phyloP scores from a whole-genome alignment of 2,329 filamentous ascomycete genomes.

The Diaporthe vexans region DNA sequence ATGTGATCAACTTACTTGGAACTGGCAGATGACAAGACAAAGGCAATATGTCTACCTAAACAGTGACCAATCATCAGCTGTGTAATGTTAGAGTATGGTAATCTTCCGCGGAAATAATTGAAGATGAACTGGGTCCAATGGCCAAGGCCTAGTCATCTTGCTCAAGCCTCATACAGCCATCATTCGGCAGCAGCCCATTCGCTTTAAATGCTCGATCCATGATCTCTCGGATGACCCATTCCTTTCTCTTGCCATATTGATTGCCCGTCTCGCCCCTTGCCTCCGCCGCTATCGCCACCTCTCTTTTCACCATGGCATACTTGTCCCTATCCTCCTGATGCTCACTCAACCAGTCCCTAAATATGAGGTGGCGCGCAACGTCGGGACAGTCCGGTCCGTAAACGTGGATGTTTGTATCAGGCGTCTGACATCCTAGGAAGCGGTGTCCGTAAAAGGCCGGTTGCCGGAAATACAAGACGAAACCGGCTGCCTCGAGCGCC shows the following conservation, averaged over 20 bases:
- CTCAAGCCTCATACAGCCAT: too few species aligned
- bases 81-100: too few species aligned
- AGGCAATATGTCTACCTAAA: too few species aligned
- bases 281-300: slow-evolving; percentile 39
- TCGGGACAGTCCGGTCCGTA: slow-evolving; percentile 60
- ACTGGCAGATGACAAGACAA: not conserved
- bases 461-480: slow-evolving; percentile 62
- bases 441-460: slow-evolving; percentile 63
- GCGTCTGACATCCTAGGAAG: slow-evolving; percentile 56
- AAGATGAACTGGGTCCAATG: too few species aligned
- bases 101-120: too few species aligned
- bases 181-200: slow-evolving; percentile 13
- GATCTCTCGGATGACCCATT: slow-evolving; percentile 15
- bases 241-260: slow-evolving; percentile 16
- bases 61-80: too few species aligned
- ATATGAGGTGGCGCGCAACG: slow-evolving; percentile 57
- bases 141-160: too few species aligned
- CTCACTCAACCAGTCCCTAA: slow-evolving; percentile 59
- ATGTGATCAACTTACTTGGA: not conserved
- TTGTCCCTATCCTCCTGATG: slow-evolving; percentile 54
- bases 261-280: slow-evolving; percentile 8
- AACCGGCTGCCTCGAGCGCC: slow-evolving; percentile 58
- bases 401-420: slow-evolving; percentile 63
- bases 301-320: slow-evolving; percentile 57
- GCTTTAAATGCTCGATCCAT: slow-evolving; percentile 45